These are phyloP conservation scores for Nannizziopsis barbatae DNA, from an alignment of 2,329 filamentous ascomycete genomes.

Conservation along the genomic window DNA sequence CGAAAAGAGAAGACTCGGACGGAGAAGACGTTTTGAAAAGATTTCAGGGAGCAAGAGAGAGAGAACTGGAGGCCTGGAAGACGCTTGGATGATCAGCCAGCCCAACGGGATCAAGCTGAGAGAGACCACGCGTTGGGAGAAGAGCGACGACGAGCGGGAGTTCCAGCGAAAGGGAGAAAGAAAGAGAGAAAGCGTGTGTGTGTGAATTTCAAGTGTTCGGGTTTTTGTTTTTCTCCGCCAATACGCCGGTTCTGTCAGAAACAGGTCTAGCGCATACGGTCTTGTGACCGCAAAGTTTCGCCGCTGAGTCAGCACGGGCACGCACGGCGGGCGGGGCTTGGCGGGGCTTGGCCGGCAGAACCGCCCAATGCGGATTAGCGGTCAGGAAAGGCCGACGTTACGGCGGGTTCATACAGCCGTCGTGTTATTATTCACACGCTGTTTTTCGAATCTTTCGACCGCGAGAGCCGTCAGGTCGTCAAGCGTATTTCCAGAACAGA, in stretches of 20 bases:
- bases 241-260: conserved; percentile 14
- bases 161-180: conserved; percentile 7
- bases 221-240: conserved; percentile 10
- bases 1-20: conserved; percentile 18
- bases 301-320: conserved; percentile 1
- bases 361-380: too few species aligned
- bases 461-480: conserved; percentile 1
- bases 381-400: background rate
- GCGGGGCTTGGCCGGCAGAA: too few species aligned
- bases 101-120: too few species aligned
- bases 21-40: conserved; percentile 16
- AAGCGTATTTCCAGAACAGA: conserved; percentile 8
- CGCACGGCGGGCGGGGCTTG: background rate
- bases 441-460: conserved; percentile 1
- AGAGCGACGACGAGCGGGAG: background rate
- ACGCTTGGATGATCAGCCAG: background rate
- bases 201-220: conserved; percentile 12
- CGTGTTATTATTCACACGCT: background rate
- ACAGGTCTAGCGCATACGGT: conserved; percentile 12
- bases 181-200: conserved; percentile 4
- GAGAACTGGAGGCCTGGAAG: conserved; percentile 1
- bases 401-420: background rate
- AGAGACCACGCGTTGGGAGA: background rate
- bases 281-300: conserved; percentile 3
- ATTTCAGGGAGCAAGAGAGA: conserved; percentile 10